Evolutionary conservation across 179 eudicot species (phyloP).

Genomic region (Carnegiea gigantea): DNA sequence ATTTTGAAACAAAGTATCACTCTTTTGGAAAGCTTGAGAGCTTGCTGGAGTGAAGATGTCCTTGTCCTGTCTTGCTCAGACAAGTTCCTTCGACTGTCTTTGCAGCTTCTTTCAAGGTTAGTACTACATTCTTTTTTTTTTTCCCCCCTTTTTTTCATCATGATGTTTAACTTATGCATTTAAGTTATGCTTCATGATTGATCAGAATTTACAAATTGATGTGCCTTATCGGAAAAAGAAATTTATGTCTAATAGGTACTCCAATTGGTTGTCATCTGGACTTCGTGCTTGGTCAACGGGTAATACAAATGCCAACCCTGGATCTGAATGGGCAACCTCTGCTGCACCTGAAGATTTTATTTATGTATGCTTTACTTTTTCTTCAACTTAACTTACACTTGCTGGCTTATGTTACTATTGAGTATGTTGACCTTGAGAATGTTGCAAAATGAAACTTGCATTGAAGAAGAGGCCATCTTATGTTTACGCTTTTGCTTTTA

Average conservation of each 20-base stretch:
- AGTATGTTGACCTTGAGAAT: not conserved
- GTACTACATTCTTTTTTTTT: not conserved
- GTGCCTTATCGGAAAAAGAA: too few relatives aligned
- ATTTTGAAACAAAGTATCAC: slow-evolving; percentile 69
- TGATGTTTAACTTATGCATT: too few relatives aligned
- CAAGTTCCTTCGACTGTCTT: slow-evolving; percentile 83
- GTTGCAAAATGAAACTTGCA: not conserved
- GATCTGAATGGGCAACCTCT: slow-evolving; percentile 85
- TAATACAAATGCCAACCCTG: slow-evolving; percentile 45
- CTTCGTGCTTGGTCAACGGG: slow-evolving; percentile 67
- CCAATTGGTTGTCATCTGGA: slow-evolving; percentile 87
- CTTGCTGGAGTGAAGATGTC: slow-evolving; percentile 93
- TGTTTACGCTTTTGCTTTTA: not conserved
- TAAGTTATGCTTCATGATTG: slow-evolving; percentile 8
- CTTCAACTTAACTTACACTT: slow-evolving; percentile 9
- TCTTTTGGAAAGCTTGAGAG: slow-evolving; percentile 78
- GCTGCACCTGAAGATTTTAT: slow-evolving; percentile 78
- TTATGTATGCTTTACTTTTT: slow-evolving; percentile 46
- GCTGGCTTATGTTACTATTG: not conserved
- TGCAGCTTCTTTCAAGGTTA: slow-evolving; percentile 86
- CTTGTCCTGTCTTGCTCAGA: slow-evolving; percentile 83
- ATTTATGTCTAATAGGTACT: slow-evolving; percentile 52
- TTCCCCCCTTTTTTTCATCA: too few relatives aligned
- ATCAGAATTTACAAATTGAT: not conserved
- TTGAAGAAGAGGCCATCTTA: not conserved